Conservation (phyloP, 257 asterid species). For the Scutellaria barbata region DNA sequence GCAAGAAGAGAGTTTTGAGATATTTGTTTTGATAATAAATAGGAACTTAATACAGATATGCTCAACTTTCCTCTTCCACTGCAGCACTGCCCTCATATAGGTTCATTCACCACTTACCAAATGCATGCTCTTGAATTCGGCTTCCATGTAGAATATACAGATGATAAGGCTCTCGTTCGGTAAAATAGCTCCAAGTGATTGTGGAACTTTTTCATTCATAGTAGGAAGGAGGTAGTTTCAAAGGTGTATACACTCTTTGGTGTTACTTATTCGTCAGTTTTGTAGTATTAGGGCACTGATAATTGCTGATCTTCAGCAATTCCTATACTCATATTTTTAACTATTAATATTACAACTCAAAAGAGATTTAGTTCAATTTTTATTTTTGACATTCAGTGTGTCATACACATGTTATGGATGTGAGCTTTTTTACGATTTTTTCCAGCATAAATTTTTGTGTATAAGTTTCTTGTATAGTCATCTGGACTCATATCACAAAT, state of each 20-base stretch:
- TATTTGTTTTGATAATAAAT: not conserved
- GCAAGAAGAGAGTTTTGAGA: not conserved
- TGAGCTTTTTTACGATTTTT: conserved; percentile 8
- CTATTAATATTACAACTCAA: not conserved
- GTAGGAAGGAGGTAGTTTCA: not conserved
- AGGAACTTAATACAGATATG: not conserved
- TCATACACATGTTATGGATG: not conserved
- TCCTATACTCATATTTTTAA: not conserved
- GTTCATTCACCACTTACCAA: conserved; percentile 8
- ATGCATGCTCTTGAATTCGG: conserved; percentile 1
- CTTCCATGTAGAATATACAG: not conserved
- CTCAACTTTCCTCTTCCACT: conserved; percentile 10
- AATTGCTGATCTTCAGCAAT: not conserved
- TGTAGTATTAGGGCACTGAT: not conserved
- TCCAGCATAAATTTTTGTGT: conserved; percentile 3
- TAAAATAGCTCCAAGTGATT: conserved; percentile 18
- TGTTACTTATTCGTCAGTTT: not conserved
- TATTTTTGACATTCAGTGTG: conserved; percentile 2
- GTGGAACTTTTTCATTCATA: not conserved
- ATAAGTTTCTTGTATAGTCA: conserved; percentile 9
- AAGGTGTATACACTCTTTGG: not conserved
- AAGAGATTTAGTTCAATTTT: not conserved
- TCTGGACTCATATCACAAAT: conserved; percentile 3
- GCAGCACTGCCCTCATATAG: not conserved
- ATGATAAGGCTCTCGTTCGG: conserved; percentile 12